Evolutionary conservation across 73 alveolate species (phyloP).

Genomic region (Paramecium biaurelia): DNA sequence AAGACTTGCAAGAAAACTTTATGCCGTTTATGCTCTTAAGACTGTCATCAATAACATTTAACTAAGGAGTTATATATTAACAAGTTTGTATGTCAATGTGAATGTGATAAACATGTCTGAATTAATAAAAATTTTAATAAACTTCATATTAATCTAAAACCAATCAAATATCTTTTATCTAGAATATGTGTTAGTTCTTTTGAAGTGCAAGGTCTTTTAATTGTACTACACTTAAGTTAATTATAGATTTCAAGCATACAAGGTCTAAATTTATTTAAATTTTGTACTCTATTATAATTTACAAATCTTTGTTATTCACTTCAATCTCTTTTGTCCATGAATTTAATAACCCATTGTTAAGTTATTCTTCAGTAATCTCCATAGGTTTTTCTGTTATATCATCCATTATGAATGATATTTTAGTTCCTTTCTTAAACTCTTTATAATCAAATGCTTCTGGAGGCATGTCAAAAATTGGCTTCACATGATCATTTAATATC

Average conservation of each 20-base stretch:
- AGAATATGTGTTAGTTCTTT: not conserved
- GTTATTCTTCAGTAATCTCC: not conserved
- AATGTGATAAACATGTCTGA: constrained; percentile 29
- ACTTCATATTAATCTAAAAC: constrained; percentile 6
- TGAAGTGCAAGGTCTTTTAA: not conserved
- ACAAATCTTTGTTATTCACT: not conserved
- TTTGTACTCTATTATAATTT: not conserved
- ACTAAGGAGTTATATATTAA: not conserved
- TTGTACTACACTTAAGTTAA: not conserved
- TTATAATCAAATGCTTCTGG: constrained; percentile 3
- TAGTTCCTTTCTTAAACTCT: constrained; percentile 7
- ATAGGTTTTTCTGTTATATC: not conserved
- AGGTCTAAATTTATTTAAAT: not conserved
- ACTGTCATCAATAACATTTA: not conserved
- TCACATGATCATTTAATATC: not conserved
- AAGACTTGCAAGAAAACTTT: not conserved
- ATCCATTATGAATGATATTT: not conserved
- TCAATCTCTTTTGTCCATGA: not conserved
- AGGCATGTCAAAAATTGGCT: not conserved
- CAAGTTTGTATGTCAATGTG: not conserved
- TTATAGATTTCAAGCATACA: not conserved
- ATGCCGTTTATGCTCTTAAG: not conserved
- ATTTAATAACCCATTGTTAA: not conserved
- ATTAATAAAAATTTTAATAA: not conserved
- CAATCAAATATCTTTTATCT: not conserved